Evolutionary conservation across 1,284 basidiomycete genomes (phyloP), one percentile per base, ranked within the genome.

Genomic region (Tremellales sp.): DNA sequence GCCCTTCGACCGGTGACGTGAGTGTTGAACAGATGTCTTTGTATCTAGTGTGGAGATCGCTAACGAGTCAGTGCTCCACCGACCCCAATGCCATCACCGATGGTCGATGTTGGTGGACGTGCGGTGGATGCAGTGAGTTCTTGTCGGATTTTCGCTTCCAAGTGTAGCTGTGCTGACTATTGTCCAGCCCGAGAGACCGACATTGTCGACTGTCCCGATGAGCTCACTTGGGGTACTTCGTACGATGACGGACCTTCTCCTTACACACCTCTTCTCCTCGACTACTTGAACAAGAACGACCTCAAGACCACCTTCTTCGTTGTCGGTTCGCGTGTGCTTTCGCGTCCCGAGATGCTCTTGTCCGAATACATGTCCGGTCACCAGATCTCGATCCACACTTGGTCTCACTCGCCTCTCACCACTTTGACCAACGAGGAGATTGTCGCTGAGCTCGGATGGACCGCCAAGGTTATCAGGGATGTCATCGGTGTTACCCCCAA

Each of bases 391-490:
- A 59, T 68, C n/a, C 63, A 65, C 58, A 61, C 62, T 40, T 64
- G 62, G 61, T 61, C 64, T 27, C 65, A 67, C 54, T 47, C 60
- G 13, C 56, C 57, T 40, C 26, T 76, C 12, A 97, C 93, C 12
- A 82, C 83, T 31, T 78, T 92, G 53, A 84, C 88, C 42, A 97
- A 84, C 67, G 84, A 83, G 66, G 79, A 96, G 76, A 82, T 97
- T 53, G 89, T 97, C 19, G 91, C 91, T 22, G 92, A 97, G 74
- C 80, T 97, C 43, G 91, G 87, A 41, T 97, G 89, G 86, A 88
- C 89, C 51, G 86, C 85, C 58, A 83, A 89, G 75, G 82, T 85
- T 46, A 94, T 97, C 75, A 82, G 84, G 65, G 86, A 89, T 66
- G 79, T 84, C 26, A 73, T 87, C 52, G 88, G 89, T 60, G 85